phyloP scores from a whole-genome alignment of 495 filamentous ascomycete species.

The Daldinia grandis region DNA sequence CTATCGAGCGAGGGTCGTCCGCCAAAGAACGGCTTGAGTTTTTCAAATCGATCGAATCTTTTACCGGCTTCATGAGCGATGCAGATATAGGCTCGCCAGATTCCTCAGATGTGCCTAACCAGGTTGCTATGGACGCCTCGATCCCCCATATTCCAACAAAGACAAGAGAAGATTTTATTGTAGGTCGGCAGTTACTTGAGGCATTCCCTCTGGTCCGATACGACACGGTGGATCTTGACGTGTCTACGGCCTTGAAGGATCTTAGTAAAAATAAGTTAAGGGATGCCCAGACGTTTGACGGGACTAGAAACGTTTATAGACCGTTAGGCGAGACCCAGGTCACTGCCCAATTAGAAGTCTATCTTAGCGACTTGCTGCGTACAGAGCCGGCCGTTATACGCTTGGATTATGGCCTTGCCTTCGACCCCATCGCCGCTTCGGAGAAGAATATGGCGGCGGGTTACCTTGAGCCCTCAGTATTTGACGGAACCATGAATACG shows the following conservation, averaged over 20 bases:
- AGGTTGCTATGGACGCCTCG: slow-evolving; percentile 68
- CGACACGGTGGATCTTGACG: slow-evolving; percentile 28
- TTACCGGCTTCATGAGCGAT: slow-evolving; percentile 56
- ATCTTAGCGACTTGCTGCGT: slow-evolving; percentile 36
- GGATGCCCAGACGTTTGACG: background rate
- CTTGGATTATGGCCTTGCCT: slow-evolving; percentile 59
- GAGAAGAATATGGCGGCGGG: slow-evolving; percentile 50
- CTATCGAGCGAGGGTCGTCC: slow-evolving; percentile 28
- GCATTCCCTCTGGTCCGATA: slow-evolving; percentile 47
- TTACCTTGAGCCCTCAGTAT: slow-evolving; percentile 66
- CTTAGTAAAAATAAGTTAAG: slow-evolving; percentile 47
- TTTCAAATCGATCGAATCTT: slow-evolving; percentile 48
- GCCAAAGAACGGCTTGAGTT: slow-evolving; percentile 30
- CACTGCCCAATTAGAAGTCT: slow-evolving; percentile 41
- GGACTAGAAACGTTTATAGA: background rate
- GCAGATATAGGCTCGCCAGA: slow-evolving; percentile 57
- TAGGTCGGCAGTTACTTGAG: slow-evolving; percentile 69
- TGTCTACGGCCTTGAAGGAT: slow-evolving; percentile 49
- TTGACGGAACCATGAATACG: slow-evolving; percentile 71
- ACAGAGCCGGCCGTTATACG: slow-evolving; percentile 43
- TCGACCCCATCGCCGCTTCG: slow-evolving; percentile 64
- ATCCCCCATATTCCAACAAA: slow-evolving; percentile 67
- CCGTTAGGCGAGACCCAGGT: slow-evolving; percentile 45
- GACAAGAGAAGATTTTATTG: slow-evolving; percentile 68
- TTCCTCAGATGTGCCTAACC: slow-evolving; percentile 3